Percentiles rank a stretch among this genome's conserved stretches.
Conservation (phyloP, 352 stramenopile species). For the Blastocystis sp. region DNA sequence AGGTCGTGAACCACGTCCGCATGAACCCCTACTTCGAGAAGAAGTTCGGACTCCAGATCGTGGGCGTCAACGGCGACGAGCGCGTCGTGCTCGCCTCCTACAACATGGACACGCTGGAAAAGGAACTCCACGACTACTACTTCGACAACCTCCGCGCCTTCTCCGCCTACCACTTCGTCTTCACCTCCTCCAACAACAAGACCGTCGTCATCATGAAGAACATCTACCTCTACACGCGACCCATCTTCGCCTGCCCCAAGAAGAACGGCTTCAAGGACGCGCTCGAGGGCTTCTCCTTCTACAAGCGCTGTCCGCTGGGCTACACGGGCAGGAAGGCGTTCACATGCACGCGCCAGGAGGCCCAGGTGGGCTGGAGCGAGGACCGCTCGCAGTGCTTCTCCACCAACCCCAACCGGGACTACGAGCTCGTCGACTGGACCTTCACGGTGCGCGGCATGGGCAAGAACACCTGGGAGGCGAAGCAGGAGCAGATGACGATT, state of each 20-base stretch:
- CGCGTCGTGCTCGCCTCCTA: neutral
- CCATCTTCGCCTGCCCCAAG: neutral
- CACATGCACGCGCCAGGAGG: neutral
- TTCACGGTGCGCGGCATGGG: neutral
- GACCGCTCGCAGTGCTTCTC: neutral
- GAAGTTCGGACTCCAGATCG: neutral
- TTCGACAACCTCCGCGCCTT: neutral
- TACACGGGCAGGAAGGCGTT: neutral
- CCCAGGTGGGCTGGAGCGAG: neutral
- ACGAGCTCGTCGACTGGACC: neutral
- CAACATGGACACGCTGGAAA: neutral
- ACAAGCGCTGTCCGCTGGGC: neutral
- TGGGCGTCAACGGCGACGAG: neutral
- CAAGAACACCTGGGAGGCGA: neutral
- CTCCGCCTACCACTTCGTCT: neutral
- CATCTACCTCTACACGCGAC: neutral
- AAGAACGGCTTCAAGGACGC: neutral
- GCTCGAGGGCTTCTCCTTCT: neutral
- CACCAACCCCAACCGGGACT: neutral
- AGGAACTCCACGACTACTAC: no score
- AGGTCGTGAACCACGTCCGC: neutral
- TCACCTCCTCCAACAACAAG: neutral
- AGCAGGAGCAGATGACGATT: neutral
- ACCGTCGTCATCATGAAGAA: neutral
- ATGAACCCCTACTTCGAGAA: neutral